These are phyloP conservation scores for Melanogaster broomeanus DNA, from an alignment of 768 basidiomycete genomes.

Conservation along the genomic window DNA sequence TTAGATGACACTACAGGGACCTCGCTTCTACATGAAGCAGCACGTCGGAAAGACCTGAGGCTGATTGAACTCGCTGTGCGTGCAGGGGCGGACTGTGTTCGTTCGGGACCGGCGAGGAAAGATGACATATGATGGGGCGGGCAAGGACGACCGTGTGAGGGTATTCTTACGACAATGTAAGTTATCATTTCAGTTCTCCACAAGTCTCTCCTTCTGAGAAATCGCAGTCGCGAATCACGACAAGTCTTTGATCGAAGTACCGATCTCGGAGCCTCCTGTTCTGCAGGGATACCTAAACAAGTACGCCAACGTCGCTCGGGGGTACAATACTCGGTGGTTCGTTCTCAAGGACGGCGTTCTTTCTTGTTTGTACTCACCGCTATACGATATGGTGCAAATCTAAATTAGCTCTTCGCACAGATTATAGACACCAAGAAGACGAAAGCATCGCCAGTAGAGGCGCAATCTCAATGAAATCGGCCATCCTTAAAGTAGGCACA, in stretches of 20 bases:
- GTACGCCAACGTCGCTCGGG: slow-evolving; percentile 89
- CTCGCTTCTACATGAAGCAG: slow-evolving; percentile 86
- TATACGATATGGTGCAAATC: neutral
- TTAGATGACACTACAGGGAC: slow-evolving; percentile 78
- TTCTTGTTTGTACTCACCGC: slow-evolving; percentile 60
- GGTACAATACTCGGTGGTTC: slow-evolving; percentile 91
- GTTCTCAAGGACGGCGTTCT: slow-evolving; percentile 82
- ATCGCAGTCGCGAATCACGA: slow-evolving; percentile 76
- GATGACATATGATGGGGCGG: slow-evolving; percentile 64
- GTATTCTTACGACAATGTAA: slow-evolving; percentile 83
- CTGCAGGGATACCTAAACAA: slow-evolving; percentile 86
- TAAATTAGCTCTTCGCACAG: slow-evolving; percentile 28
- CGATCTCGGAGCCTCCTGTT: slow-evolving; percentile 54
- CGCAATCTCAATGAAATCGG: slow-evolving; percentile 84
- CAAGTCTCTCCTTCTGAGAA: neutral
- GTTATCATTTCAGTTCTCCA: slow-evolving; percentile 27
- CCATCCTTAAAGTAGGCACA: slow-evolving; percentile 55
- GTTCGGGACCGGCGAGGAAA: slow-evolving; percentile 77
- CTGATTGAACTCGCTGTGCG: slow-evolving; percentile 83
- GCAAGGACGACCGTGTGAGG: slow-evolving; percentile 79
- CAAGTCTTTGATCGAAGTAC: slow-evolving; percentile 59
- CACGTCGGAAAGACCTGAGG: slow-evolving; percentile 73
- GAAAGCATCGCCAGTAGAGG: slow-evolving; percentile 85
- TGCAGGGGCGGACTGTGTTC: slow-evolving; percentile 88
- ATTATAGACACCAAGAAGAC: slow-evolving; percentile 89